Conservation (phyloP, 1,284 basidiomycete genomes). For the Exsudoporus floridanus region DNA sequence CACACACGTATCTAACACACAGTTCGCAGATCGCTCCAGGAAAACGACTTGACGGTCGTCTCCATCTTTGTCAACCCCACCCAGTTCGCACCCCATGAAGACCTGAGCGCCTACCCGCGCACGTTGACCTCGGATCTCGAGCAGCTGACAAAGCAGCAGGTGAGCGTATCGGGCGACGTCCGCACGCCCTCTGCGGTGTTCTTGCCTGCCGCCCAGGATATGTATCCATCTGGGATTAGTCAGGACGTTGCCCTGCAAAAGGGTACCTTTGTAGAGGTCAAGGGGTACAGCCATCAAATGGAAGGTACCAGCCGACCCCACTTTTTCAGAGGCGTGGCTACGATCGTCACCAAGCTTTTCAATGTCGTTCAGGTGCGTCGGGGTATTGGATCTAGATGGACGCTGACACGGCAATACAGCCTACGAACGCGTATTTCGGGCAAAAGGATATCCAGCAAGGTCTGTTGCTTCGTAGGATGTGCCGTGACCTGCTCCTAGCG, state of each 20-base stretch:
- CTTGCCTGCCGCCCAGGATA: conserved; percentile 70
- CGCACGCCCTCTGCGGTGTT: conserved; percentile 73
- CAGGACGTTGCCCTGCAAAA: conserved; percentile 76
- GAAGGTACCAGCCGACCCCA: conserved; percentile 82
- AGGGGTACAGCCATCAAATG: conserved; percentile 85
- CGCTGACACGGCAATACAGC: conserved; percentile 46
- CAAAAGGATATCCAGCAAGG: conserved; percentile 99
- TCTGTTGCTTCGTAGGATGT: conserved; percentile 81
- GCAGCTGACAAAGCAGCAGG: conserved; percentile 41
- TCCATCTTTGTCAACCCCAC: conserved; percentile 98
- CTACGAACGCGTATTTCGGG: conserved; percentile 91
- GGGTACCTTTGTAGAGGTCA: conserved; percentile 90
- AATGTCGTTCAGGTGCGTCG: conserved; percentile 78
- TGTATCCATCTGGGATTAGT: conserved; percentile 88
- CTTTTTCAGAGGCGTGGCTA: conserved; percentile 96
- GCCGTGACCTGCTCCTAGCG: conserved; percentile 77
- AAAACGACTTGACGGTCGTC: conserved; percentile 86
- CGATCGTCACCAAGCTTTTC: conserved; percentile 94
- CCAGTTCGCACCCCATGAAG: conserved; percentile 96
- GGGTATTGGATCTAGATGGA: not conserved
- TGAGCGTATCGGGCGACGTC: conserved; percentile 17
- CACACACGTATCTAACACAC: conserved; percentile 2
- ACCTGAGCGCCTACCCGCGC: conserved; percentile 87
- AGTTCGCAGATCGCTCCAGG: conserved; percentile 70
- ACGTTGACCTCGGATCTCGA: conserved; percentile 71